Base-by-base conservation (phyloP, 352 stramenopile genomes). In the Phytophthora hybrid region DNA sequence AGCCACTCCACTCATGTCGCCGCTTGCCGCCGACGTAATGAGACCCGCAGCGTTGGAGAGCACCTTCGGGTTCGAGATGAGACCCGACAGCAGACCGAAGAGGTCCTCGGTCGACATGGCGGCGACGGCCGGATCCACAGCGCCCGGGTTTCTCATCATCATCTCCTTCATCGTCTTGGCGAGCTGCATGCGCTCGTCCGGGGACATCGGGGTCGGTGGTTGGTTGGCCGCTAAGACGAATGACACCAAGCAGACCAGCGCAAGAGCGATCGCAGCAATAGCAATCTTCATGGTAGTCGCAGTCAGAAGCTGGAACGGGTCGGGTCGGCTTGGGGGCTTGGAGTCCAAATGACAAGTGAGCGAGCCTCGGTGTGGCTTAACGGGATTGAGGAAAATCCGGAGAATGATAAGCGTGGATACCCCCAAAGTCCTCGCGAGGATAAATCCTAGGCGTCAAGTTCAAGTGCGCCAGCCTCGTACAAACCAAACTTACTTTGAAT, bases 91-190 rank as follows among this genome's bases (percentile, higher is more conserved):
- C 2, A 74, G 5, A 47, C 39, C 37, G 32, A 63, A 41, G 18
- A 77, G 31, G 37, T 67, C 49, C 16, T 71, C 44, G 0, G 32
- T 66, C 19, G 44, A 66, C 53, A 74, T 63, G 5, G 29, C 21
- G 18, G 31, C 23, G n/a, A 54, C 7, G 5, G 46, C 46, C 46
- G 46, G 46, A 26, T 53, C 46, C 46, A 53, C 21, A 1, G 34
- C 16, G 37, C 44, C 18, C 9, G 47, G 21, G 37, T 47, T 34
- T 9, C 14, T 37, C 16, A 29, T 10, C 34, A 66, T 23, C 59
- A 70, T 63, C 4, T 55, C 29, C 14, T 74, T 59, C 44, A 74
- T 72, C 6, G n/a, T 52, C 6, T 72, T 4, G 0, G 69, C 69
- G n/a, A 76, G 63, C 21, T 69, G 10, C 47, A 67, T 53, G 5